Evolutionary conservation across 768 basidiomycete species (phyloP).

Genomic region (Psilocybe cyanescens): DNA sequence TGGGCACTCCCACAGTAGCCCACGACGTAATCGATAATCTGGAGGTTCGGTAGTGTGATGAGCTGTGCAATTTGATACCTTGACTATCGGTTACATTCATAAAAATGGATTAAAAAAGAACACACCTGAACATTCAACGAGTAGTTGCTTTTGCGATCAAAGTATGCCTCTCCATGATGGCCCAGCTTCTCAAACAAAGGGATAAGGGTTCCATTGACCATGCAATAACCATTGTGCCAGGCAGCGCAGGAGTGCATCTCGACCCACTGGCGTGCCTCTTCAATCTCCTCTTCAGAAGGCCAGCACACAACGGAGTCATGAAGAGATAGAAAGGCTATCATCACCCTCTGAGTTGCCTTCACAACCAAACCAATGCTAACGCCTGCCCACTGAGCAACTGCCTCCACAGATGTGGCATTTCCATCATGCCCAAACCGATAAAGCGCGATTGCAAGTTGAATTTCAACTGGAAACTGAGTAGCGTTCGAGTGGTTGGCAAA

Average conservation of each 20-base stretch:
- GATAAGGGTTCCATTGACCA: conserved; percentile 36
- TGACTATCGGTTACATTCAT: neutral
- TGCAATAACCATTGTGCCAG: conserved; percentile 33
- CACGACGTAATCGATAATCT: conserved; percentile 30
- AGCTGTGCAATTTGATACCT: conserved; percentile 15
- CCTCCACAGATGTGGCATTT: conserved; percentile 27
- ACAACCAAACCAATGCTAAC: conserved; percentile 23
- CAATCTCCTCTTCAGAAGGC: conserved; percentile 22
- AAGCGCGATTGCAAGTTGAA: conserved; percentile 33
- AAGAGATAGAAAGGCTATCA: conserved; percentile 22
- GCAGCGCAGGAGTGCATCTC: conserved; percentile 5
- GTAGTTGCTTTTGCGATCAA: conserved; percentile 32
- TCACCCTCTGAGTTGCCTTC: conserved; percentile 20
- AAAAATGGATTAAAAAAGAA: neutral
- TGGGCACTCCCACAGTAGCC: conserved; percentile 32
- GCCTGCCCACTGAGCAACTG: conserved; percentile 30
- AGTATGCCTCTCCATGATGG: conserved; percentile 37
- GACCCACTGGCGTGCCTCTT: conserved; percentile 27
- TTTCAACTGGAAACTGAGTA: conserved; percentile 26
- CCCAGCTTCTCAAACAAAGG: conserved; percentile 33
- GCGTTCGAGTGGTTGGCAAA: conserved; percentile 26
- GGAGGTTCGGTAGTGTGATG: conserved; percentile 29
- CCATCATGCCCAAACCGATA: conserved; percentile 28
- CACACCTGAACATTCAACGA: conserved; percentile 34
- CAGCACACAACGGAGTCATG: conserved; percentile 21